phyloP scores from a whole-genome alignment of 2,329 filamentous ascomycete genomes.

The Cryphonectria radicalis region DNA sequence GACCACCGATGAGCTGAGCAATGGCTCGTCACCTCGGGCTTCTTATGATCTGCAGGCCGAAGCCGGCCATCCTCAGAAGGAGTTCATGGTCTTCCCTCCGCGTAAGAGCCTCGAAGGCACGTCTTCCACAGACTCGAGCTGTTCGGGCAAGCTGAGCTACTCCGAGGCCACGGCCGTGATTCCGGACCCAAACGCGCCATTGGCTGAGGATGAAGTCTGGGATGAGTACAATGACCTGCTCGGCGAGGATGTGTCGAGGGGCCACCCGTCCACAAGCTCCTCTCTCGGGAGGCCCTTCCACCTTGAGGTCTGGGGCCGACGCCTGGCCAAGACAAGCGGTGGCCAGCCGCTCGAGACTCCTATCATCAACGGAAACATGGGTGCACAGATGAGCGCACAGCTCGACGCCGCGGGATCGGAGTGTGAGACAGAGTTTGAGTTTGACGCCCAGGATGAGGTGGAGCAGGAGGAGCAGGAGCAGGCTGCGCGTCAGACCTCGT shows the following conservation, averaged over 20 bases:
- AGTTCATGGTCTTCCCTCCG: conserved; percentile 76
- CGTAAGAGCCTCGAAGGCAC: conserved; percentile 66
- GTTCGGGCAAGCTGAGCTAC: conserved; percentile 65
- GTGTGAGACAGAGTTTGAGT: conserved; percentile 37
- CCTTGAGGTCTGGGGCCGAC: conserved; percentile 53
- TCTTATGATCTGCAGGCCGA: conserved; percentile 39
- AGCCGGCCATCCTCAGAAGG: conserved; percentile 44
- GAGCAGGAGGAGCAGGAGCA: conserved; percentile 29
- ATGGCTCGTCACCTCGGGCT: conserved; percentile 38
- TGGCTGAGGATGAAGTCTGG: conserved; percentile 88
- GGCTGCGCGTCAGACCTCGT: conserved; percentile 43
- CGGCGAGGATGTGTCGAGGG: conserved; percentile 59
- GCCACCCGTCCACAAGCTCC: conserved; percentile 57
- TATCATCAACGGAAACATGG: conserved; percentile 43
- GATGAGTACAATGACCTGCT: conserved; percentile 91
- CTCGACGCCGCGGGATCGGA: conserved; percentile 30
- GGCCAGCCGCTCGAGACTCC: conserved; percentile 52
- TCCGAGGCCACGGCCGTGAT: conserved; percentile 69
- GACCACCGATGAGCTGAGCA: conserved; percentile 39
- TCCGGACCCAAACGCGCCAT: conserved; percentile 63
- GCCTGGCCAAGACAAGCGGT: conserved; percentile 42
- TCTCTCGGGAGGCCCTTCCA: conserved; percentile 62
- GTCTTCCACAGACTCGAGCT: conserved; percentile 64
- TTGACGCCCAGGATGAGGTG: conserved; percentile 37
- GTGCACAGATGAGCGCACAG: conserved; percentile 14